phyloP scores from a whole-genome alignment of 2,329 filamentous ascomycete genomes.

The Hymenoscyphus linearis region DNA sequence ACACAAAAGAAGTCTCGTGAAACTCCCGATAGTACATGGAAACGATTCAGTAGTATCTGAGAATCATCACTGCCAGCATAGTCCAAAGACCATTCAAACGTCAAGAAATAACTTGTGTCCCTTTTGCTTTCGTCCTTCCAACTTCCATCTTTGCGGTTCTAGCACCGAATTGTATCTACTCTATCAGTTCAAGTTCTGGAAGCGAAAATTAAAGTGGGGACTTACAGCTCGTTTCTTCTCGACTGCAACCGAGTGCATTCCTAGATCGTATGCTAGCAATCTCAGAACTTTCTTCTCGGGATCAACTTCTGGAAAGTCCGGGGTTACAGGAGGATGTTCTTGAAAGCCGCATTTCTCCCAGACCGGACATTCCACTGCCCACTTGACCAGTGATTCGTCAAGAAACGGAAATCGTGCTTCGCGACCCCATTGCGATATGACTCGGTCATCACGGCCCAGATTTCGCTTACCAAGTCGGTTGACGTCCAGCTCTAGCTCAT shows the following conservation, averaged over 20 bases:
- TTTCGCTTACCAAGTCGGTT: constrained; percentile 87
- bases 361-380: constrained; percentile 69
- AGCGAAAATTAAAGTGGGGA: not conserved
- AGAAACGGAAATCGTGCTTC: constrained; percentile 89
- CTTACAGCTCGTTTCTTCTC: constrained; percentile 90
- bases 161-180: constrained; percentile 74
- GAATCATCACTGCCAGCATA: constrained; percentile 56
- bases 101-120: constrained; percentile 56
- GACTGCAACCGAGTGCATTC: constrained; percentile 64
- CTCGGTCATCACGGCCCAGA: constrained; percentile 85
- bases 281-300: constrained; percentile 77
- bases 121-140: constrained; percentile 64
- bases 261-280: constrained; percentile 68
- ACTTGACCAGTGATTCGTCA: constrained; percentile 79
- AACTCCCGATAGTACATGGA: constrained; percentile 30
- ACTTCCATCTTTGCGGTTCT: constrained; percentile 79
- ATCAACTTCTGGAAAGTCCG: constrained; percentile 47
- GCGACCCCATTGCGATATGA: constrained; percentile 81
- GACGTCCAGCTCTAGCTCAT: constrained; percentile 83
- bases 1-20: constrained; percentile 33
- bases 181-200: not conserved
- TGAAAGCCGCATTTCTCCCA: constrained; percentile 87
- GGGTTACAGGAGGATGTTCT: constrained; percentile 21
- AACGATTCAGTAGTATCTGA: constrained; percentile 71
- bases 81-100: not conserved